phyloP scores from a whole-genome alignment of 2,329 filamentous ascomycete species.

The Aspergillus cejpii region DNA sequence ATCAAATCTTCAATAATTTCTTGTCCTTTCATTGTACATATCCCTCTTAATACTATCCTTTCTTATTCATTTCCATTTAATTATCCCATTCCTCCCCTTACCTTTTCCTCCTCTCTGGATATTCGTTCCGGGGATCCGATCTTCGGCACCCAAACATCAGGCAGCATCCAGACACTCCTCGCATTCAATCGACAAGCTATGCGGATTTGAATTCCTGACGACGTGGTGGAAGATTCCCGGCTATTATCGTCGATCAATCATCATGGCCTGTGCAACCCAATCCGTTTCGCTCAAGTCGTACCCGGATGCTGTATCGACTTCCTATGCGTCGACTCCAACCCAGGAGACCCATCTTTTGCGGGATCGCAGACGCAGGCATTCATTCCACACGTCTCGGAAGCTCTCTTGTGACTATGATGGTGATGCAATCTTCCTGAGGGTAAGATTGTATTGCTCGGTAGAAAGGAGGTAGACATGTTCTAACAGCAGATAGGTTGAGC shows the following conservation, averaged over 20 bases:
- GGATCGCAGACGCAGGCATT: constrained; percentile 40
- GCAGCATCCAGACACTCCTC: neutral
- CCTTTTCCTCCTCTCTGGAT: constrained; percentile 1
- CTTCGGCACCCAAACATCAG: constrained; percentile 3
- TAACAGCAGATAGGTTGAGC: constrained; percentile 35
- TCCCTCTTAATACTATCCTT: constrained; percentile 5
- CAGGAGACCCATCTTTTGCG: constrained; percentile 33
- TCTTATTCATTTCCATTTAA: neutral
- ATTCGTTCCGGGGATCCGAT: neutral
- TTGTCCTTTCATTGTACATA: constrained; percentile 2
- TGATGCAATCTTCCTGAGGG: constrained; percentile 42
- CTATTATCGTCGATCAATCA: constrained; percentile 1
- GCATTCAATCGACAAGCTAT: constrained; percentile 6
- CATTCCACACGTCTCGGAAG: constrained; percentile 40
- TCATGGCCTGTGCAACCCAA: constrained; percentile 37
- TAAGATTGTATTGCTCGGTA: constrained; percentile 15
- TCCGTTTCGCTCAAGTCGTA: constrained; percentile 38
- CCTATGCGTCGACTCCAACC: constrained; percentile 24
- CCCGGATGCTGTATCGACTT: constrained; percentile 22
- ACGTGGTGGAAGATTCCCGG: neutral
- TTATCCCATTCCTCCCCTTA: constrained; percentile 3
- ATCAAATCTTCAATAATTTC: constrained; percentile 2
- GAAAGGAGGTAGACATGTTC: neutral
- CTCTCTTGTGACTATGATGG: constrained; percentile 42
- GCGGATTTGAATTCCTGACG: constrained; percentile 7